Base-by-base conservation (phyloP, 2,329 filamentous ascomycete genomes). In the Penicillium sp. region DNA sequence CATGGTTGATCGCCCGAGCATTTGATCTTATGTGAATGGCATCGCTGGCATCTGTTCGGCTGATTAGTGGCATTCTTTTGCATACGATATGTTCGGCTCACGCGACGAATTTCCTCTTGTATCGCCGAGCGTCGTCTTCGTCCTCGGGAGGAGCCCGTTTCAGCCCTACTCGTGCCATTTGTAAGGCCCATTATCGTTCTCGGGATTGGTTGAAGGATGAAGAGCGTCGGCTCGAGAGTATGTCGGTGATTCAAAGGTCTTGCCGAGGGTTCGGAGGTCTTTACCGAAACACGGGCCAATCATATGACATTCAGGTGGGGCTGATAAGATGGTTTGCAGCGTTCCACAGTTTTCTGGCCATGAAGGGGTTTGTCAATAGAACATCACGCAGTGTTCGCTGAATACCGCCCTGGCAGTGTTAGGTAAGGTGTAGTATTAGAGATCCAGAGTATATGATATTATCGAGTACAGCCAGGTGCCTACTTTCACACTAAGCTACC, bases 11-110 rank as follows among this genome's bases (percentile, higher is more conserved):
- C 71, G 1, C 77, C 77, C 0, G 77, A 79, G 53, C 77, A 79
- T 58, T 77, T 79, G 25, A 79, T 77, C 56, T 80, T 79, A 27
- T 78, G 77, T 0, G 69, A 58, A 63, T 79, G 77, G 48, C 77
- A 79, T 57, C 76, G 65, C 57, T 75, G 72, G 45, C 77, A 79
- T 4, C 71, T 71, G 54, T 42, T 27, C 12, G 20, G 25, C 15
- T 11, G 6, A 49, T 60, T n/a, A 57, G 50, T 40, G 26, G 14
- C 49, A 4, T 29, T 48, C 51, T 31, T 42, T 18, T 14, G n/a
- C 20, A 35, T n/a, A 22, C n/a, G 45, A 43, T 12, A 48, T 12
- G 33, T 49, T 48, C n/a, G 25, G 46, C 18, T 37, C 56, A 72
- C 69, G 69, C 69, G 25, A 69, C 64, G 46, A 69, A 69, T 54